These are phyloP conservation scores for Eruca vesicaria DNA, from an alignment of 441 rosid genomes.

Conservation along the genomic window DNA sequence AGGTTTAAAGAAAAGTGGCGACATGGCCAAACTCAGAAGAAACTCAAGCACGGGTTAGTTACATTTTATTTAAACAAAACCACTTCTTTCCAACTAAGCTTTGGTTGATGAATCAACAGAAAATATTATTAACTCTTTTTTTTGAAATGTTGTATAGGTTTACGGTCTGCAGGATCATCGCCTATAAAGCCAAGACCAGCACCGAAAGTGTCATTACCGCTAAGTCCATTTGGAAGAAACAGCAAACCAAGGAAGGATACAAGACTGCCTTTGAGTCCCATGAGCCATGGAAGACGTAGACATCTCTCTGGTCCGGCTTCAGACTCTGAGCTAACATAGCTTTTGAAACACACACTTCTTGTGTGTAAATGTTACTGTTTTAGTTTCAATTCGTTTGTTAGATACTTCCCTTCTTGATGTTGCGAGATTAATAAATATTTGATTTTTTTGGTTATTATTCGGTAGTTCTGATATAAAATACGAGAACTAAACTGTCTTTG, in stretches of 20 bases:
- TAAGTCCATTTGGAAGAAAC: conserved; percentile 34
- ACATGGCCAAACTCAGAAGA: conserved; percentile 35
- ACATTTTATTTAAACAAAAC: neutral
- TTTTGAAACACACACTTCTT: neutral
- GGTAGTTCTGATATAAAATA: too few relatives aligned
- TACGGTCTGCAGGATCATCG: conserved; percentile 23
- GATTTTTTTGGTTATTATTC: too few relatives aligned
- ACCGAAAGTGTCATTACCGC: conserved; percentile 9
- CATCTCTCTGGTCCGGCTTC: conserved; percentile 33
- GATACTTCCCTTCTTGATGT: neutral
- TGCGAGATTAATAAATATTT: too few relatives aligned
- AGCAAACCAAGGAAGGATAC: conserved; percentile 25
- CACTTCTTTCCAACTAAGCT: too few relatives aligned
- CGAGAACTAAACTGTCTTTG: too few relatives aligned
- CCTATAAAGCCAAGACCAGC: conserved; percentile 30
- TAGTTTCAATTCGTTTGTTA: too few relatives aligned
- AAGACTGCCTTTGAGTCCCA: conserved; percentile 29
- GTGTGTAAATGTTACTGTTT: too few relatives aligned
- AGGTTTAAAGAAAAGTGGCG: conserved; percentile 37
- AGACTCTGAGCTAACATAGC: conserved; percentile 35
- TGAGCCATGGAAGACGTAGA: conserved; percentile 36
- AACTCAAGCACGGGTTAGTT: conserved; percentile 47
- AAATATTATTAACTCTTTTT: neutral
- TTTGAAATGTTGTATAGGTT: conserved; percentile 32
- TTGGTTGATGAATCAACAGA: neutral